These are phyloP conservation scores for Cucurbita maxima DNA, from an alignment of 306 rosid species.

Conservation along the genomic window DNA sequence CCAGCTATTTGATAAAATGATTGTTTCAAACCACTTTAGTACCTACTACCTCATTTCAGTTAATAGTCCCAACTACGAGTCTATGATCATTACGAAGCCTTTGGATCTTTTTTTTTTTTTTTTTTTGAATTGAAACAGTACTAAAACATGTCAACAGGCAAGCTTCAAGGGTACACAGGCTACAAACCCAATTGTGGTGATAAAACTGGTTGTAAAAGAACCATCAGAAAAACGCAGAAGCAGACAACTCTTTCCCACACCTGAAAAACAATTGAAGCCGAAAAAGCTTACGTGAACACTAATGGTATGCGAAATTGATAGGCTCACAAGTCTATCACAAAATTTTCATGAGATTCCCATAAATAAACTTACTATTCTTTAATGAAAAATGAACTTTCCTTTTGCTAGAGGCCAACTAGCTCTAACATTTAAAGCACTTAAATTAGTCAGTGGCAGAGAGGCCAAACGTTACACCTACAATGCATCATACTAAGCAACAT, in stretches of 20 bases:
- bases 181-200: slow-evolving; percentile 77
- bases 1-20: neutral
- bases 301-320: neutral
- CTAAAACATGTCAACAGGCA: slow-evolving; percentile 1
- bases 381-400: neutral
- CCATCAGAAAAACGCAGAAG: slow-evolving; percentile 81
- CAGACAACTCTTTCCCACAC: slow-evolving; percentile 81
- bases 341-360: neutral
- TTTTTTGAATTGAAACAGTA: neutral
- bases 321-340: neutral
- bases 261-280: slow-evolving; percentile 18
- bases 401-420: no score
- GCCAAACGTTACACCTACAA: neutral
- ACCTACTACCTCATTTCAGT: neutral
- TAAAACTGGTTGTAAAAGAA: slow-evolving; percentile 71
- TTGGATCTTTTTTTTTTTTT: neutral
- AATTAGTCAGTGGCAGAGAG: neutral
- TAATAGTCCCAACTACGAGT: neutral
- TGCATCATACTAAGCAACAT: neutral
- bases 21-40: neutral
- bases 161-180: slow-evolving; percentile 3
- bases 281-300: neutral
- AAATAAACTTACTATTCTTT: neutral
- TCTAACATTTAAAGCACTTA: neutral
- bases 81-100: neutral